Base-by-base conservation (phyloP, 352 stramenopile genomes). In the Phytophthora pluvialis region DNA sequence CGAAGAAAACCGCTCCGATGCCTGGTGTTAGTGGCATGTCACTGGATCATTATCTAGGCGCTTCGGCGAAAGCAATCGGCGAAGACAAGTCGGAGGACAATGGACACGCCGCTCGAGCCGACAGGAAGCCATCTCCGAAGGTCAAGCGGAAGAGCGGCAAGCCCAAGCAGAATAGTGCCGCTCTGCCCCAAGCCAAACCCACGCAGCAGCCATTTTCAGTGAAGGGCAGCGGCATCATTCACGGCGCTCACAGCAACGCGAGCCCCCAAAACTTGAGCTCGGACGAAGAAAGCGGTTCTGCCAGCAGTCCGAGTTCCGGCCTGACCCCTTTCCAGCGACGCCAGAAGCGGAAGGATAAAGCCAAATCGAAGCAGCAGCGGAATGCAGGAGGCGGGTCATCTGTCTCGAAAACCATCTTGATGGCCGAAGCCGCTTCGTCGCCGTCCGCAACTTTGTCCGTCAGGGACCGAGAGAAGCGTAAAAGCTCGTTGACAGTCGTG, bases 31-130 rank as follows among this genome's bases (percentile, higher is more conserved):
- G 63, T 26, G 79, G 81, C 36, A 88, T 90, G 79, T 88, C 81
- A 10, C 67, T 90, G 11, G 77, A 90, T 48, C 74, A 80, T 48
- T 90, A 88, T 47, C 64, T 90, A 7, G 81, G 79, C 11, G 73
- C 77, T n/a, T 64, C 71, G 2, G 46, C 36, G 15, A 18, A 48
- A n/a, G 42, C 47, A 35, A 50, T 5, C 3, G 49, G 42, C 26
- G 56, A 56, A 3, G 28, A 55, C 25, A 46, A 52, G 5, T 49
- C 48, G 15, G 50, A 60, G 6, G 50, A 72, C 16, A 56, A 21
- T 33, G 13, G 47, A 11, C 47, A 60, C 31, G 62, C 44, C n/a
- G 53, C 32, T 40, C 42, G 31, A n/a, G 67, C 58, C 1, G 46
- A 71, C 6, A 58, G 50, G 42, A 70, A 76, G 39, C 25, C 56